These are phyloP conservation scores for Neofusicoccum umdonicola DNA, from an alignment of 2,329 filamentous ascomycete genomes.

Conservation along the genomic window DNA sequence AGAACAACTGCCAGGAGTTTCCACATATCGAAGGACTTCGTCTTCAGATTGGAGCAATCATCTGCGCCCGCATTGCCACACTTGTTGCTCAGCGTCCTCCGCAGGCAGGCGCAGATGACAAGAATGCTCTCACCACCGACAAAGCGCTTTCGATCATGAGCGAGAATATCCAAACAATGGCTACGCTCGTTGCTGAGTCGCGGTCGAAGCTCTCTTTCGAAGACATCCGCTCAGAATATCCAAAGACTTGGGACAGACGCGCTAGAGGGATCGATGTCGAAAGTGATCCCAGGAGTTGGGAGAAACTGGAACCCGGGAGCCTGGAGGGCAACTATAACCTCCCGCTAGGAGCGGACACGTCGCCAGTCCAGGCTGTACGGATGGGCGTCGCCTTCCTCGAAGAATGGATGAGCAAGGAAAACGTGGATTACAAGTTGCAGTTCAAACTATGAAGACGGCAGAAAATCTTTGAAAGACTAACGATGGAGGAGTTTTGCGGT, in stretches of 20 bases:
- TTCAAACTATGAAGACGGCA: background rate
- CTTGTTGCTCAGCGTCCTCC: constrained; percentile 31
- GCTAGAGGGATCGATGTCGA: constrained; percentile 6
- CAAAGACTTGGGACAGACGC: constrained; percentile 35
- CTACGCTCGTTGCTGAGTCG: constrained; percentile 4
- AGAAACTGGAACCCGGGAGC: constrained; percentile 34
- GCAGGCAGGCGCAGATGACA: background rate
- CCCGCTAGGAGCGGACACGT: constrained; percentile 40
- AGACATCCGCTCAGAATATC: constrained; percentile 36
- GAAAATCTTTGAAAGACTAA: background rate
- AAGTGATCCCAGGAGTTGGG: constrained; percentile 25
- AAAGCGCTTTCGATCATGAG: constrained; percentile 8
- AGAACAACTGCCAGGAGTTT: constrained; percentile 28
- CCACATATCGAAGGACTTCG: constrained; percentile 41
- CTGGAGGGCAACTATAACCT: constrained; percentile 41
- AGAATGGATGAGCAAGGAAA: constrained; percentile 38
- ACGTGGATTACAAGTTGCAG: constrained; percentile 17
- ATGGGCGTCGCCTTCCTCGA: constrained; percentile 42
- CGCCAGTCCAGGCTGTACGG: constrained; percentile 44
- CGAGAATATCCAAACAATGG: constrained; percentile 6
- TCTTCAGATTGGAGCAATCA: constrained; percentile 40
- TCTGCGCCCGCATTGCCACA: constrained; percentile 37
- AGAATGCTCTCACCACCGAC: background rate
- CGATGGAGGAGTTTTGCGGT: background rate
- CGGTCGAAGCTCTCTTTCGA: constrained; percentile 30